Evolutionary conservation across 1,284 basidiomycete species (phyloP).

Genomic region (Schizopora paradoxa): DNA sequence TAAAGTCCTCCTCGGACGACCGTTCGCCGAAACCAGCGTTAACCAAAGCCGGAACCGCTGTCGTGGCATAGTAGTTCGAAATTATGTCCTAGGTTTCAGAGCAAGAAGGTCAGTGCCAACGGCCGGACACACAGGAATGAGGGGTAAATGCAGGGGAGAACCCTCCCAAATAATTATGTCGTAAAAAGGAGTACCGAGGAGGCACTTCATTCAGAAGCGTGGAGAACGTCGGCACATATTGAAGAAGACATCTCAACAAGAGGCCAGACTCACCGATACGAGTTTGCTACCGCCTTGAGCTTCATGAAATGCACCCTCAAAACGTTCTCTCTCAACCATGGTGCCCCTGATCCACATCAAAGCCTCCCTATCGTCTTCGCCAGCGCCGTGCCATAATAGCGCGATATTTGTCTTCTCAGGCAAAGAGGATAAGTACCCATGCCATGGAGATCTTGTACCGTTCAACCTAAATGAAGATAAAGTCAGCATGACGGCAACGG

Average conservation of each 20-base stretch:
- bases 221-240: not conserved
- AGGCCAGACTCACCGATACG: not conserved
- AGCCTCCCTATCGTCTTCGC: slow-evolving; percentile 34
- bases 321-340: slow-evolving; percentile 35
- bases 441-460: slow-evolving; percentile 51
- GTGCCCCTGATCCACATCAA: slow-evolving; percentile 44
- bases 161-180: slow-evolving; percentile 12
- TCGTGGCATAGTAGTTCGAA: slow-evolving; percentile 39
- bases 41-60: slow-evolving; percentile 35
- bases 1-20: slow-evolving; percentile 48
- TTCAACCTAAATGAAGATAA: slow-evolving; percentile 27
- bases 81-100: slow-evolving; percentile 38
- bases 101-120: slow-evolving; percentile 1
- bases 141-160: no score
- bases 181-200: no score
- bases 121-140: slow-evolving; percentile 7
- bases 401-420: slow-evolving; percentile 48
- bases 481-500: not conserved
- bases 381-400: slow-evolving; percentile 50
- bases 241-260: not conserved
- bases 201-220: no score
- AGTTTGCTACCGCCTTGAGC: slow-evolving; percentile 4
- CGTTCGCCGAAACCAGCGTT: slow-evolving; percentile 19
- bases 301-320: no score
- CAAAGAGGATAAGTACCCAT: slow-evolving; percentile 62